These are phyloP conservation scores for Prototheca wickerhamii DNA, from an alignment of 163 green algal genomes.

Conservation along the genomic window DNA sequence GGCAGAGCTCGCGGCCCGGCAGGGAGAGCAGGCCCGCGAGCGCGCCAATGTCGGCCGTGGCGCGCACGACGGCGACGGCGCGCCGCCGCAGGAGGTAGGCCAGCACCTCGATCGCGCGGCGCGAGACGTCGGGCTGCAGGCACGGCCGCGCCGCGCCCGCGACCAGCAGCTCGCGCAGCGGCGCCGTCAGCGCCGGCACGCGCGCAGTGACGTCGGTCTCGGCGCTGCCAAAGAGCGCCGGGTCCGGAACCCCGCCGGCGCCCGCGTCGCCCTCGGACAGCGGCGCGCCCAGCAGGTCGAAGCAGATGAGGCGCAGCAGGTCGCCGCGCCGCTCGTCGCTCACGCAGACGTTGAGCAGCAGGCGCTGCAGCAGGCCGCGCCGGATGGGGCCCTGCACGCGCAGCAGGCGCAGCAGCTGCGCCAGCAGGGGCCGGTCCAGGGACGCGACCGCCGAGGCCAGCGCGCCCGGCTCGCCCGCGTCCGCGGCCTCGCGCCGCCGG, in stretches of 20 bases:
- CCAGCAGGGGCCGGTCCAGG: slow-evolving; percentile 58
- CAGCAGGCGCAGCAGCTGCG: slow-evolving; percentile 53
- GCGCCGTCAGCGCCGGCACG: too few relatives aligned
- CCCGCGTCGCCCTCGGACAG: slow-evolving; percentile 35
- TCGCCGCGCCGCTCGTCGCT: slow-evolving; percentile 42
- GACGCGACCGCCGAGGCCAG: not conserved
- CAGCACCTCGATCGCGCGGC: not conserved
- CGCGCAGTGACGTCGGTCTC: not conserved
- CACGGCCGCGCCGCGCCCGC: not conserved
- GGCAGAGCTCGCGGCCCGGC: slow-evolving; percentile 41
- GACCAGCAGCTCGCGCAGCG: not conserved
- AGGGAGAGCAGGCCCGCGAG: slow-evolving; percentile 68
- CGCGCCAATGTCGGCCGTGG: slow-evolving; percentile 3
- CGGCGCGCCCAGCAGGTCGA: not conserved
- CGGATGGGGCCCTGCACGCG: slow-evolving; percentile 33
- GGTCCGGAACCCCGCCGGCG: slow-evolving; percentile 1
- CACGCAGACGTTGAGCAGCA: slow-evolving; percentile 74
- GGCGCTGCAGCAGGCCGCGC: slow-evolving; percentile 59
- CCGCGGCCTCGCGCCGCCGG: not conserved
- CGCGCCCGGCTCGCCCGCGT: not conserved
- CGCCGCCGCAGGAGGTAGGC: not conserved
- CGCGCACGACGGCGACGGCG: not conserved
- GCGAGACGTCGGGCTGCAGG: not conserved
- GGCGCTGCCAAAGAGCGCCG: too few relatives aligned
- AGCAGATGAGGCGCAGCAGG: slow-evolving; percentile 54